A percentile compares a stretch with the other conserved stretches of the same genome.
Evolutionary conservation across 768 basidiomycete genomes (phyloP).

Genomic region (Lyophyllum atratum): DNA sequence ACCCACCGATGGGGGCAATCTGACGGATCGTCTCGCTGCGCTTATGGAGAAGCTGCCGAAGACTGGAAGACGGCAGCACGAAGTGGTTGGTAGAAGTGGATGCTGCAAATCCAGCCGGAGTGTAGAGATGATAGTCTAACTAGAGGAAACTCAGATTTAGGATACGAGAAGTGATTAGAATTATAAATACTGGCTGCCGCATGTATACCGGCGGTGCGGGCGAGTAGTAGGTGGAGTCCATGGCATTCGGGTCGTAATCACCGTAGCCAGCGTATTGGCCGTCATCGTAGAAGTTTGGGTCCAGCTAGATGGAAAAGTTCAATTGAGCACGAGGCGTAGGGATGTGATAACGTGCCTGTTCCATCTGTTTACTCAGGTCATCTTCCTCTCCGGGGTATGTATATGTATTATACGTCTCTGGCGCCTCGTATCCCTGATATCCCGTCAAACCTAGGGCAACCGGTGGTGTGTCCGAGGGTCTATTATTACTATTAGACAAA

Average conservation of each 20-base stretch:
- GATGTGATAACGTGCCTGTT: conserved; percentile 23
- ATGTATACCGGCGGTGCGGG: conserved; percentile 47
- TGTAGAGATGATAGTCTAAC: conserved; percentile 95
- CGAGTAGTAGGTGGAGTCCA: conserved; percentile 42
- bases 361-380: conserved; percentile 31
- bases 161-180: conserved; percentile 1
- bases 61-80: conserved; percentile 49
- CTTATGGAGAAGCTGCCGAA: conserved; percentile 46
- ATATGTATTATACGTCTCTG: conserved; percentile 27
- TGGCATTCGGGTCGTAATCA: conserved; percentile 39
- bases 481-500: not conserved
- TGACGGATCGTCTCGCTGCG: conserved; percentile 71
- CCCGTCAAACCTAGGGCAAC: conserved; percentile 14
- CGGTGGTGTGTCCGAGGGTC: conserved; percentile 21
- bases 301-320: conserved; percentile 19
- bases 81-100: conserved; percentile 62
- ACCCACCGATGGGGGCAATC: conserved; percentile 37
- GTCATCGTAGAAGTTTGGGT: conserved; percentile 30
- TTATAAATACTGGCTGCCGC: conserved; percentile 64
- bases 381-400: conserved; percentile 25
- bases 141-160: conserved; percentile 30
- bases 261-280: conserved; percentile 29
- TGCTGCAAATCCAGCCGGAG: conserved; percentile 55
- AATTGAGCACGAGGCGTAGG: not conserved
- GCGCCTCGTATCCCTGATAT: conserved; percentile 18